Conservation (phyloP, 2,329 filamentous ascomycete species). For the Epicoccum sorghinum region DNA sequence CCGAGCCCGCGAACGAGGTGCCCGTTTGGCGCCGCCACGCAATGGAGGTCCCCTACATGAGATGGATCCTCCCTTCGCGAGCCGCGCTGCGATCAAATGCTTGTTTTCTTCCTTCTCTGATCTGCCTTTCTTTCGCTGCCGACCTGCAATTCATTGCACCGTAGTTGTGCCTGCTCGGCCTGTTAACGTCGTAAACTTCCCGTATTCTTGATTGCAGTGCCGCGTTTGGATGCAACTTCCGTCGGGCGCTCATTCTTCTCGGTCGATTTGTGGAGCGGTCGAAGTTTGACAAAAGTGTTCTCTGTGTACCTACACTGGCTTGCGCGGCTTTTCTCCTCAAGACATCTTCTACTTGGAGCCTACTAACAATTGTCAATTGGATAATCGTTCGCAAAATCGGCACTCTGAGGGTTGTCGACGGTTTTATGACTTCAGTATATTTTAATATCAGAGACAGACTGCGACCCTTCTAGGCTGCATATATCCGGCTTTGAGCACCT, state of each 20-base stretch:
- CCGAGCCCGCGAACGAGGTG: neutral
- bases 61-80: neutral
- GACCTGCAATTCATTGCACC: neutral
- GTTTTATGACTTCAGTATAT: no score
- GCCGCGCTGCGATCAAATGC: neutral
- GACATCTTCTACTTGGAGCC: no score
- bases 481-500: no score
- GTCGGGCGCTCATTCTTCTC: neutral
- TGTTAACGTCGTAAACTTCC: no score
- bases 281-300: neutral
- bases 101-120: neutral
- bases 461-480: no score
- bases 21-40: neutral
- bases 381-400: no score
- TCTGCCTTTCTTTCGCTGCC: neutral
- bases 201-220: neutral
- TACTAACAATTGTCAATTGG: no score
- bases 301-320: neutral
- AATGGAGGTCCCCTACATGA: constrained; percentile 2
- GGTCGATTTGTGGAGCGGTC: neutral
- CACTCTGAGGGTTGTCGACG: no score
- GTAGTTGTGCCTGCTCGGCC: neutral
- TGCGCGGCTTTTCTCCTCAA: no score
- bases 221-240: constrained; percentile 3
- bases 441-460: no score